phyloP scores from a whole-genome alignment of 495 filamentous ascomycete species.

The Recurvomyces mirabilis region DNA sequence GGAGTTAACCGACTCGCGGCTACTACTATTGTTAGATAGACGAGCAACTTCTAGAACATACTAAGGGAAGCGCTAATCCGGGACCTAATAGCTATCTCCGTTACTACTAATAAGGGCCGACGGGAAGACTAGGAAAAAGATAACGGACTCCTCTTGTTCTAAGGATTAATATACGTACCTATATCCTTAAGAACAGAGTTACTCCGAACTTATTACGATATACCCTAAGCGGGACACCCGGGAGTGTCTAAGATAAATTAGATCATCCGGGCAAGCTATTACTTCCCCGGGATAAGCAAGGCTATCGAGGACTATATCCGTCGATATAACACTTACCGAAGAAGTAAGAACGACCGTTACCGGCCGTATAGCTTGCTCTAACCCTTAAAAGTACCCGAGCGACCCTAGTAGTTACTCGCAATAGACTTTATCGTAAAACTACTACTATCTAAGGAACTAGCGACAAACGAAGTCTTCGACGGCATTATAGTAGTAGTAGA shows the following conservation, averaged over 20 bases:
- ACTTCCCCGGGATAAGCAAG: conserved; percentile 4
- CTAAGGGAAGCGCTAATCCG: not conserved
- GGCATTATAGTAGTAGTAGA: conserved; percentile 2
- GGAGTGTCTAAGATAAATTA: not conserved
- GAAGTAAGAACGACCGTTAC: conserved; percentile 3
- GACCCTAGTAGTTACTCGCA: conserved; percentile 5
- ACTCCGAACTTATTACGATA: conserved; percentile 5
- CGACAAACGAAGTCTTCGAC: conserved; percentile 1
- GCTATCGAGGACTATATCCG: conserved; percentile 11
- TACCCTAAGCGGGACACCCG: not conserved
- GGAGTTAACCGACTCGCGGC: not conserved
- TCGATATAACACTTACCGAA: conserved; percentile 1
- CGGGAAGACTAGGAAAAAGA: not conserved
- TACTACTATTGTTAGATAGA: not conserved
- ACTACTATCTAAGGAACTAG: not conserved
- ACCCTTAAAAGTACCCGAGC: not conserved
- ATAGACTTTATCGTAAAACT: conserved; percentile 16
- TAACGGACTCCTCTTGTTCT: not conserved
- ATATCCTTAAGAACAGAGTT: not conserved
- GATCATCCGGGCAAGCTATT: conserved; percentile 1
- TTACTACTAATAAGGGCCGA: not conserved
- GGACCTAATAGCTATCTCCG: not conserved
- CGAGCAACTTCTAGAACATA: not conserved
- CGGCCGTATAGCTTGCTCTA: conserved; percentile 1
- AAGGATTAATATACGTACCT: not conserved